Conservation (phyloP, 306 rosid genomes). For the Sechiopsis laciniata region DNA sequence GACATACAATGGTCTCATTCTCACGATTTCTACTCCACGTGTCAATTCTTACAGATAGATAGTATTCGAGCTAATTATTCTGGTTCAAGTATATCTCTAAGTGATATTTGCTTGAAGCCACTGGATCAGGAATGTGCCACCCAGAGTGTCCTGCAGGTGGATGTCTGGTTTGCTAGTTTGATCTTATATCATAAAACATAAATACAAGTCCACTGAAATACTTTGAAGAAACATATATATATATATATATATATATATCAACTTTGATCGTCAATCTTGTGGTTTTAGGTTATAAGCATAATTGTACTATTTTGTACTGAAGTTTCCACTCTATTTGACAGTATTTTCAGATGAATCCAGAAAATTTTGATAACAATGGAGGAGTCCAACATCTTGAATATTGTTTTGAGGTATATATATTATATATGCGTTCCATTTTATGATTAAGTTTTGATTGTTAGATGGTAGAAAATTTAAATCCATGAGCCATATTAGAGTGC, state of each 20-base stretch:
- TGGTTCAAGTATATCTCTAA: constrained; percentile 57
- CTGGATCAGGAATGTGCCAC: constrained; percentile 87
- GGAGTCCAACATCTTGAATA: constrained; percentile 86
- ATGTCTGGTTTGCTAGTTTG: constrained; percentile 16
- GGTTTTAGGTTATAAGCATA: not conserved
- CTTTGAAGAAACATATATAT: not conserved
- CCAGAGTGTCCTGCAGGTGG: constrained; percentile 88
- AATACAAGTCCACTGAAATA: not conserved
- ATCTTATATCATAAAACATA: not conserved
- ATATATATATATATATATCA: no score
- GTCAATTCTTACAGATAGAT: constrained; percentile 55
- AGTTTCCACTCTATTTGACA: constrained; percentile 30
- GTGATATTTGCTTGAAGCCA: constrained; percentile 96
- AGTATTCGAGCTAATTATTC: constrained; percentile 72
- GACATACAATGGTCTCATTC: not conserved
- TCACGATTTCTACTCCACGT: constrained; percentile 14
- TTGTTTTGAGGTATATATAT: constrained; percentile 81
- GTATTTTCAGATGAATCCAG: constrained; percentile 92
- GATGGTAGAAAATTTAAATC: constrained; percentile 10
- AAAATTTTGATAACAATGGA: constrained; percentile 63
- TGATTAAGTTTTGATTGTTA: not conserved
- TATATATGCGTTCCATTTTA: not conserved
- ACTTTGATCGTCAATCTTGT: not conserved
- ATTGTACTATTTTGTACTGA: not conserved
- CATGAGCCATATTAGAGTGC: constrained; percentile 9